phyloP scores from a whole-genome alignment of 257 asterid genomes.

The Solanum commersonii region DNA sequence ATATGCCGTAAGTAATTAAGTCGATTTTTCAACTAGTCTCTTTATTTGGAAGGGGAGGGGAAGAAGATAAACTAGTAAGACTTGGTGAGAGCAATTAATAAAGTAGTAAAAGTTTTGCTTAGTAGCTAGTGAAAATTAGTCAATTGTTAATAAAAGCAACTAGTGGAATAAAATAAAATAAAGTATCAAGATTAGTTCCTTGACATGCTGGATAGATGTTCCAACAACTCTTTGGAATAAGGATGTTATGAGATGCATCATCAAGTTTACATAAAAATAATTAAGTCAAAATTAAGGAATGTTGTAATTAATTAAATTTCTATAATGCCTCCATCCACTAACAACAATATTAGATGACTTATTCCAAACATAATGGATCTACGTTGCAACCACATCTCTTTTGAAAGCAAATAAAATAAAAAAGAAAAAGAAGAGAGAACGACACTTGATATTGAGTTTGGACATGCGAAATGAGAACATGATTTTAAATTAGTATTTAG shows the following conservation, averaged over 20 bases:
- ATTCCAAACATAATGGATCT: background rate
- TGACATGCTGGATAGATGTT: background rate
- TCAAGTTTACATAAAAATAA: background rate
- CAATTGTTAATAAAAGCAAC: background rate
- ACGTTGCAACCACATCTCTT: background rate
- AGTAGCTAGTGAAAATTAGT: background rate
- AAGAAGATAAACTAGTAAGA: background rate
- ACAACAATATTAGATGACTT: background rate
- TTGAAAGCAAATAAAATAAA: background rate
- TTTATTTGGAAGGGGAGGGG: background rate
- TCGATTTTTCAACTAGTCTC: background rate
- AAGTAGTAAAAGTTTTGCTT: background rate
- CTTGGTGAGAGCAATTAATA: background rate
- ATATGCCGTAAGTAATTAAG: background rate
- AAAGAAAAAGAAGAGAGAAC: background rate
- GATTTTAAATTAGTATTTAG: too few species aligned
- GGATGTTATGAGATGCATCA: background rate
- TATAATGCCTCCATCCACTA: background rate
- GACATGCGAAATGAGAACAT: too few species aligned
- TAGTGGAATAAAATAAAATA: background rate
- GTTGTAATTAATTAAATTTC: background rate
- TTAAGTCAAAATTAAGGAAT: background rate
- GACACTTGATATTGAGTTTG: background rate
- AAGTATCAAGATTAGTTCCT: background rate
- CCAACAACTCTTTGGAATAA: background rate